These are phyloP conservation scores for Triticum monococcum DNA, from an alignment of 176 grass and related monocot species.

Conservation along the genomic window DNA sequence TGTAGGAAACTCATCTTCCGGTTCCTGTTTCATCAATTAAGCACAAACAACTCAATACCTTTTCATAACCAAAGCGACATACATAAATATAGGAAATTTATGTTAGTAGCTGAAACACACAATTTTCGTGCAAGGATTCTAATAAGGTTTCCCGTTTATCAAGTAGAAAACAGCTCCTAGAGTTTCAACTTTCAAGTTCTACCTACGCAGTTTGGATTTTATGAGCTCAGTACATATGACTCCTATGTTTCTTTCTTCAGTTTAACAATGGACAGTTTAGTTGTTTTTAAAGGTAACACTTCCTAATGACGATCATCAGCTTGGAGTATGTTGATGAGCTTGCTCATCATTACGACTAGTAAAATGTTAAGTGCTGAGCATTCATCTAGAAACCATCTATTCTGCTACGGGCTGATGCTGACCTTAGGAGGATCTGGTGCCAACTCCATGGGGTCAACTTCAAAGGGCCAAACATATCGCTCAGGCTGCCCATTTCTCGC, in stretches of 20 bases:
- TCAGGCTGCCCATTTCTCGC: constrained; percentile 73
- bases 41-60: neutral
- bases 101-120: neutral
- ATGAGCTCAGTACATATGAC: neutral
- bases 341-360: neutral
- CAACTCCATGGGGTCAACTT: constrained; percentile 57
- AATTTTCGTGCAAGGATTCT: neutral
- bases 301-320: neutral
- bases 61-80: neutral
- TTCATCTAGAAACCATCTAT: constrained; percentile 1
- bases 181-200: neutral
- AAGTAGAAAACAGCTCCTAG: neutral
- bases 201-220: neutral
- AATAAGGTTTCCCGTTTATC: neutral
- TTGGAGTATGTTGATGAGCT: constrained; percentile 5
- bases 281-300: neutral
- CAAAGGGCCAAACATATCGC: constrained; percentile 88
- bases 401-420: constrained; percentile 29
- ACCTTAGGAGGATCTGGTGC: constrained; percentile 62
- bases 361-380: neutral
- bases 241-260: neutral
- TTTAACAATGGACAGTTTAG: neutral
- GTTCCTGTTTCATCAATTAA: constrained; percentile 59
- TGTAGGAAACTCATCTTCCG: constrained; percentile 77
- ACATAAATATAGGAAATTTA: neutral